Base-by-base conservation (phyloP, 257 asterid genomes). In the Capsicum chinense region DNA sequence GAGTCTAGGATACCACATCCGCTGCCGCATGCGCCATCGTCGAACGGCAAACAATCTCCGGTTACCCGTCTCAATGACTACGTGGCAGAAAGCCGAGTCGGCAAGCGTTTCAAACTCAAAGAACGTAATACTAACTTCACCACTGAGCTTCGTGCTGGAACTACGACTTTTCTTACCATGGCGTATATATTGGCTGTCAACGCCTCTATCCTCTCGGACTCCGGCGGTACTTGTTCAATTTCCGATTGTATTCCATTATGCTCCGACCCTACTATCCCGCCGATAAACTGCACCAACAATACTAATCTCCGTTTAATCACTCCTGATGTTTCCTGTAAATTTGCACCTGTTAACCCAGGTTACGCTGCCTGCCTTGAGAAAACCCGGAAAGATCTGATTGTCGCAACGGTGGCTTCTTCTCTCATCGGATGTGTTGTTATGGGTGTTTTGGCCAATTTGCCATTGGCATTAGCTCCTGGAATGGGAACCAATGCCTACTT, bases 71-170 rank as follows among this genome's bases (percentile, higher is more conserved):
- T 96, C 48, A 96, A 96, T 87, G 59, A 90, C 62, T 86, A 82
- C 87, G 89, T 93, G 13, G 95, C 92, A 19, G 85, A 87, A 21
- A 88, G 88, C 88, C 86, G 90, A 13, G 82, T 91, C 19, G 98
- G 99, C 14, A 86, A 82, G 56, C 92, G 91, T 21, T 97, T 97
- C 93, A 97, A 97, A 60, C 84, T 97, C 87, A 78, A 87, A 12
- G 92, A 97, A n/a, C 90, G 99, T 50, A 91, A 91, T 89, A 89
- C 98, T 79, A 90, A 92, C 14, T 95, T 97, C 91, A 93, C 98
- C 83, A 97, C 99, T 76, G 99, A 97, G 90, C 93, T 97, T 89
- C 98, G 97, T 56, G 99, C 99, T 76, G 99, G 99, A 83, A 97
- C 98, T 85, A 90, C 99, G 83, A 97, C 99, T 1, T 97, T 97